Conservation (phyloP, 148 eudicot genomes). For the Polygonum maritimum region DNA sequence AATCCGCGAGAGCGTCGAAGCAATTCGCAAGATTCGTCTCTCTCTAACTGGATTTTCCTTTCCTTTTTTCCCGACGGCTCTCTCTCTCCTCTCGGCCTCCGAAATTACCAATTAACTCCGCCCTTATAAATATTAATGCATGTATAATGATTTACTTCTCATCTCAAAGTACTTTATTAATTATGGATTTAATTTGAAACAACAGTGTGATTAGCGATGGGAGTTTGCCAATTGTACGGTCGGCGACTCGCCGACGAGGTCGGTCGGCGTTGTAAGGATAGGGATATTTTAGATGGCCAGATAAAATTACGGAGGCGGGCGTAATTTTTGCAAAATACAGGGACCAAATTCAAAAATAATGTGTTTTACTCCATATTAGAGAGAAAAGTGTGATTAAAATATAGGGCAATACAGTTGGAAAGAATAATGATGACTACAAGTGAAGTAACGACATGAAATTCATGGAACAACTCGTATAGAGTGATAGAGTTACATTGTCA, state of each 20-base stretch:
- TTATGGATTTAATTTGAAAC: neutral
- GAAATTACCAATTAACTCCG: constrained; percentile 1
- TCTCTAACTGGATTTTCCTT: neutral
- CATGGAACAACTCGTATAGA: no score
- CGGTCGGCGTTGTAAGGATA: neutral
- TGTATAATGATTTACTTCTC: neutral
- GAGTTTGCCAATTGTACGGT: neutral
- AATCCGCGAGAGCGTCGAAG: constrained; percentile 1
- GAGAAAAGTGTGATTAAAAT: no score
- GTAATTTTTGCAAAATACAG: no score
- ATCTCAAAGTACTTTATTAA: neutral
- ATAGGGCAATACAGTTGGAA: no score
- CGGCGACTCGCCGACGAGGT: neutral
- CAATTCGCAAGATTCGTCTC: constrained; percentile 3
- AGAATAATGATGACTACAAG: no score
- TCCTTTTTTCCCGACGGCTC: neutral
- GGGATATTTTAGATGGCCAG: neutral
- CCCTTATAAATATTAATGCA: neutral
- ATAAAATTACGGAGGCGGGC: no score
- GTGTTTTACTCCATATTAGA: no score
- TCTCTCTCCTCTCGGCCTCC: neutral
- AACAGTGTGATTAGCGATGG: neutral
- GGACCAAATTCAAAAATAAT: no score
- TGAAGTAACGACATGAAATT: no score
- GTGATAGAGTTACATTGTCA: no score